Percentiles rank a stretch among this genome's conserved stretches.
phyloP scores from a whole-genome alignment of 2,329 filamentous ascomycete species.

The Neofusicoccum umdonicola region DNA sequence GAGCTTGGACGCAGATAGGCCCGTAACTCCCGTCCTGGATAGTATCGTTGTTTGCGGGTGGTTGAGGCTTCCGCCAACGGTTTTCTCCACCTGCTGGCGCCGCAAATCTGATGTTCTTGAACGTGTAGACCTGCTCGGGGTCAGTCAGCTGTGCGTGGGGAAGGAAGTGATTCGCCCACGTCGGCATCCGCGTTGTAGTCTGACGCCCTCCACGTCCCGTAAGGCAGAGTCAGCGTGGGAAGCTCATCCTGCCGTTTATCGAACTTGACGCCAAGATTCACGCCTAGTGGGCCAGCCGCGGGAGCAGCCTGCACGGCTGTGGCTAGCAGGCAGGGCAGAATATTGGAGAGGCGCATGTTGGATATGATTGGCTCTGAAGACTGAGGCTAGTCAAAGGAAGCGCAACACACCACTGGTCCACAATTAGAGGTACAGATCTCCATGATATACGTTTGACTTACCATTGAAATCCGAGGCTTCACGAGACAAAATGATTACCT shows the following conservation, averaged over 20 bases:
- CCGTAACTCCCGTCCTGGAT: conserved; percentile 19
- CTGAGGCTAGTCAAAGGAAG: not conserved
- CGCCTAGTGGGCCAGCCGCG: not conserved
- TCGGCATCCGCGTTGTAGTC: conserved; percentile 13
- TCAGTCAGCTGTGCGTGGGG: not conserved
- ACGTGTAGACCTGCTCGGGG: conserved; percentile 18
- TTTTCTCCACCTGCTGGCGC: conserved; percentile 34
- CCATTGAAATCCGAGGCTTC: not conserved
- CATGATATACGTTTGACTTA: conserved; percentile 1
- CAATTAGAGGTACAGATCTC: not conserved
- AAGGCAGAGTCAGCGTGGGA: conserved; percentile 11
- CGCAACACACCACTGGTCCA: not conserved
- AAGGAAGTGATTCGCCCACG: not conserved
- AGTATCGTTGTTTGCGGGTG: conserved; percentile 7
- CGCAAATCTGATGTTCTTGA: conserved; percentile 30
- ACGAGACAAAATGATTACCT: not conserved
- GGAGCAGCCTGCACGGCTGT: not conserved
- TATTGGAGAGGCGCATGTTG: not conserved
- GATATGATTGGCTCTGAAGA: not conserved
- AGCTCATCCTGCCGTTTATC: conserved; percentile 14
- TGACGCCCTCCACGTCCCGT: conserved; percentile 10
- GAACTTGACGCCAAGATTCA: conserved; percentile 6
- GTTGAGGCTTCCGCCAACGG: conserved; percentile 19
- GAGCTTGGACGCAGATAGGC: conserved; percentile 14
- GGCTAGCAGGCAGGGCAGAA: not conserved